Percentiles rank a stretch among this genome's conserved stretches.
Conservation (phyloP, 148 eudicot genomes). For the Silene latifolia region DNA sequence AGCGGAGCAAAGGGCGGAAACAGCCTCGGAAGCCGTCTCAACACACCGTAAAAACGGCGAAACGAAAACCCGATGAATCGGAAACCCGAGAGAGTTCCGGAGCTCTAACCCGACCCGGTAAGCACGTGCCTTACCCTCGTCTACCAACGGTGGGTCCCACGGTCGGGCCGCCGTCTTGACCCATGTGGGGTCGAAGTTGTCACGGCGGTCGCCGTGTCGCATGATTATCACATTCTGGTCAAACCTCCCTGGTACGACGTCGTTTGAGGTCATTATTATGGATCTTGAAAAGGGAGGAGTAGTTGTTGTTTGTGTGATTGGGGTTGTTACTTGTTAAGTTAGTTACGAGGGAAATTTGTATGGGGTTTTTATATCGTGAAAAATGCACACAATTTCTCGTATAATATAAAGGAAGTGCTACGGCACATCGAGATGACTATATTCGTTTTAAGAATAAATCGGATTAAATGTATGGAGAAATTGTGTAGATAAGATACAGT, state of each 20-base stretch:
- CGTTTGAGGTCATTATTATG: conserved; percentile 13
- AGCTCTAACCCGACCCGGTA: conserved; percentile 45
- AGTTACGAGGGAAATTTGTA: background rate
- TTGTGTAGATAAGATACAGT: too few species aligned
- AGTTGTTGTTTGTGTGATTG: background rate
- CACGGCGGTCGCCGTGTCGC: conserved; percentile 89
- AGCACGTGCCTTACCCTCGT: conserved; percentile 53
- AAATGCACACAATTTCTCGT: too few species aligned
- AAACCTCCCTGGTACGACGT: background rate
- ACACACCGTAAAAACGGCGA: conserved; percentile 81
- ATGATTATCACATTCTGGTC: conserved; percentile 70
- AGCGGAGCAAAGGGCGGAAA: conserved; percentile 48
- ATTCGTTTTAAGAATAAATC: too few species aligned
- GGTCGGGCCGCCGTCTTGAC: conserved; percentile 51
- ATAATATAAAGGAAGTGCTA: too few species aligned
- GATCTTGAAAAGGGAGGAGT: too few species aligned
- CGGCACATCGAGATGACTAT: too few species aligned
- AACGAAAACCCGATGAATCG: conserved; percentile 67
- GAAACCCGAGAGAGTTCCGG: conserved; percentile 45
- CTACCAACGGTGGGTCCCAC: conserved; percentile 79
- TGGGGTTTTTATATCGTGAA: background rate
- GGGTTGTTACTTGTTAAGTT: background rate
- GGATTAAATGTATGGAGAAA: too few species aligned
- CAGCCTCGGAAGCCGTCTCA: conserved; percentile 68
- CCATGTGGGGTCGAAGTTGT: conserved; percentile 74